Conservation (phyloP, 106 monocot genomes). For the Acanthochlamys bracteata region DNA sequence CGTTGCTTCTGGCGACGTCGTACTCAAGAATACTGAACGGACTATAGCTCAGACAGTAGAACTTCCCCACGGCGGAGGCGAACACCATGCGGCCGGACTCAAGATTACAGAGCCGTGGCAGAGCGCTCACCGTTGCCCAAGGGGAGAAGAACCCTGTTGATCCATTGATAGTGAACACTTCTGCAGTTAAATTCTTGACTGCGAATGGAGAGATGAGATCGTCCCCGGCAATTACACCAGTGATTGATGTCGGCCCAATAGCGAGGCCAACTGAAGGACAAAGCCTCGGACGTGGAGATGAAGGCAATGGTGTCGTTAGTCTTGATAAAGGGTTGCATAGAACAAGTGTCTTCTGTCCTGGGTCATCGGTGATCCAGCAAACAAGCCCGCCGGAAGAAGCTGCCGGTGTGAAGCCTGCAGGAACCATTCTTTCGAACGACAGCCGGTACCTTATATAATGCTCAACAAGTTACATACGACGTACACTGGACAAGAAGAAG, state of each 20-base stretch:
- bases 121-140: slow-evolving; percentile 41
- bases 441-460: slow-evolving; percentile 14
- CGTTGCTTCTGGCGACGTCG: slow-evolving; percentile 32
- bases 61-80: slow-evolving; percentile 27
- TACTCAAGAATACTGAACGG: slow-evolving; percentile 65
- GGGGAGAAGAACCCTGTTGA: slow-evolving; percentile 54
- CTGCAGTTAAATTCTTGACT: slow-evolving; percentile 86
- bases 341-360: slow-evolving; percentile 33
- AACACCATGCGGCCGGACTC: slow-evolving; percentile 58
- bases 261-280: slow-evolving; percentile 70
- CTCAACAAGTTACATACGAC: no score
- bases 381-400: slow-evolving; percentile 44
- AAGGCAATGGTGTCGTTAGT: slow-evolving; percentile 34
- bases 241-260: slow-evolving; percentile 34
- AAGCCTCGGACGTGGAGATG: slow-evolving; percentile 30
- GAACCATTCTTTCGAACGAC: slow-evolving; percentile 21
- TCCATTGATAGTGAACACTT: slow-evolving; percentile 56
- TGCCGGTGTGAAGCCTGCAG: slow-evolving; percentile 33
- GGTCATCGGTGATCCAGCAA: slow-evolving; percentile 27
- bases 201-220: slow-evolving; percentile 89
- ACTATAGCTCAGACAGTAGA: slow-evolving; percentile 84
- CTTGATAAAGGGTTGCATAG: slow-evolving; percentile 58
- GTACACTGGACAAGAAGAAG: no score
- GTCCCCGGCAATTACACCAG: slow-evolving; percentile 65
- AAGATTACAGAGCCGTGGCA: slow-evolving; percentile 63